Evolutionary conservation across 139 green algal species (phyloP).

Genomic region (Chlamydomonas schloesseri): DNA sequence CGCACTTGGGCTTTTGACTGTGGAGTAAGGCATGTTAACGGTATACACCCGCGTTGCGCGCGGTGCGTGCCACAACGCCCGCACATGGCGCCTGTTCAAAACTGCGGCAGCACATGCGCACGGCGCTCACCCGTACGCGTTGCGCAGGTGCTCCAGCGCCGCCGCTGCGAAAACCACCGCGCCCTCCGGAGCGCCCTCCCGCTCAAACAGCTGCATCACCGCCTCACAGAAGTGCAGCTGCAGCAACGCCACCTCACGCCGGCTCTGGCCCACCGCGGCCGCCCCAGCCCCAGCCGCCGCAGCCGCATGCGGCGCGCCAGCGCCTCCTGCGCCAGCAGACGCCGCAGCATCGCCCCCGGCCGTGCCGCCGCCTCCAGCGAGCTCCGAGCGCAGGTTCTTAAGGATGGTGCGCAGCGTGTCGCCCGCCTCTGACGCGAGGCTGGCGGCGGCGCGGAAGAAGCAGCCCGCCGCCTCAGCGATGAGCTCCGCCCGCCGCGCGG

Average conservation of each 20-base stretch:
- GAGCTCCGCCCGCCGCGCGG: slow-evolving; percentile 18
- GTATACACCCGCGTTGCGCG: too few species aligned
- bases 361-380: slow-evolving; percentile 6
- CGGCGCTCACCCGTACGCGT: slow-evolving; percentile 14
- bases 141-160: slow-evolving; percentile 37
- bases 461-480: slow-evolving; percentile 57
- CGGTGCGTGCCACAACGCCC: too few species aligned
- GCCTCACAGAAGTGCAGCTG: slow-evolving; percentile 60
- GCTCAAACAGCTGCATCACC: slow-evolving; percentile 66
- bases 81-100: too few species aligned
- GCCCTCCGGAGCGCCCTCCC: slow-evolving; percentile 52
- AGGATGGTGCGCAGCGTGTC: slow-evolving; percentile 39
- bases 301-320: not conserved
- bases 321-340: too few species aligned
- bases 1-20: too few species aligned
- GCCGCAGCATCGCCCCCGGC: too few species aligned
- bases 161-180: slow-evolving; percentile 56
- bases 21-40: too few species aligned
- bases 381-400: slow-evolving; percentile 1
- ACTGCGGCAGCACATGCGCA: too few species aligned
- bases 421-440: slow-evolving; percentile 42
- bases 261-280: not conserved
- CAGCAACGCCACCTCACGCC: slow-evolving; percentile 34
- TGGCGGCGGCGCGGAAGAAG: slow-evolving; percentile 65
- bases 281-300: not conserved